These are phyloP conservation scores for Colletotrichum musae DNA, from an alignment of 2,329 filamentous ascomycete genomes.

Conservation along the genomic window DNA sequence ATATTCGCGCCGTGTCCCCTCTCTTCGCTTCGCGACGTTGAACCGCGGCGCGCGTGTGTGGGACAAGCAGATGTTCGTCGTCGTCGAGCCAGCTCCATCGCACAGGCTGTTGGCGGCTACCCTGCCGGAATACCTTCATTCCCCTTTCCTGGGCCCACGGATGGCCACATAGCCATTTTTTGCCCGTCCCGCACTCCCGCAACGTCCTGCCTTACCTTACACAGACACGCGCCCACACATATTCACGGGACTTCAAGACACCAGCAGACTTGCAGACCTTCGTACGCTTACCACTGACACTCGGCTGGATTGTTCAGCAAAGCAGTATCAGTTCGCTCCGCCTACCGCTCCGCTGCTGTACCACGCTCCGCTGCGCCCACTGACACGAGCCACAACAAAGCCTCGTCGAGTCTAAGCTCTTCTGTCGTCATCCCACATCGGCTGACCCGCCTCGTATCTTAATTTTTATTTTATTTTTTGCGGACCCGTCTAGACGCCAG, in stretches of 20 bases:
- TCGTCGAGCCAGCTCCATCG: slow-evolving; percentile 16
- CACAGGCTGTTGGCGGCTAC: slow-evolving; percentile 33
- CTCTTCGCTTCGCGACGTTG: slow-evolving; percentile 11
- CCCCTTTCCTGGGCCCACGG: slow-evolving; percentile 27
- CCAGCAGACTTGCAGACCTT: neutral
- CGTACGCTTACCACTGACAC: slow-evolving; percentile 18
- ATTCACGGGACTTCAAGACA: slow-evolving; percentile 4
- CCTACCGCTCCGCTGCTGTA: slow-evolving; percentile 22
- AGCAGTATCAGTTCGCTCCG: slow-evolving; percentile 24
- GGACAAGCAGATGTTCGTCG: slow-evolving; percentile 5
- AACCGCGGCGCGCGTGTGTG: slow-evolving; percentile 21
- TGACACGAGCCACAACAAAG: slow-evolving; percentile 41
- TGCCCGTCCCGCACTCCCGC: slow-evolving; percentile 9
- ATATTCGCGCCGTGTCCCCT: slow-evolving; percentile 22
- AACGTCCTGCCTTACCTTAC: slow-evolving; percentile 1
- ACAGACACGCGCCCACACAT: neutral
- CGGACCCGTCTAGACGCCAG: slow-evolving; percentile 20
- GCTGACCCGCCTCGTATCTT: slow-evolving; percentile 41
- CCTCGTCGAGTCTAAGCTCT: slow-evolving; percentile 36
- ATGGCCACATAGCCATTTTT: slow-evolving; percentile 29
- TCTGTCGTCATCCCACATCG: slow-evolving; percentile 41
- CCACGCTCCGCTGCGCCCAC: slow-evolving; percentile 31
- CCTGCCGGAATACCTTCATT: slow-evolving; percentile 32
- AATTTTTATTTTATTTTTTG: slow-evolving; percentile 6
- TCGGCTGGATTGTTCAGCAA: slow-evolving; percentile 20